Conservation (phyloP, 1,139 yeast genomes). For the Barnettozyma hawaiiensis region DNA sequence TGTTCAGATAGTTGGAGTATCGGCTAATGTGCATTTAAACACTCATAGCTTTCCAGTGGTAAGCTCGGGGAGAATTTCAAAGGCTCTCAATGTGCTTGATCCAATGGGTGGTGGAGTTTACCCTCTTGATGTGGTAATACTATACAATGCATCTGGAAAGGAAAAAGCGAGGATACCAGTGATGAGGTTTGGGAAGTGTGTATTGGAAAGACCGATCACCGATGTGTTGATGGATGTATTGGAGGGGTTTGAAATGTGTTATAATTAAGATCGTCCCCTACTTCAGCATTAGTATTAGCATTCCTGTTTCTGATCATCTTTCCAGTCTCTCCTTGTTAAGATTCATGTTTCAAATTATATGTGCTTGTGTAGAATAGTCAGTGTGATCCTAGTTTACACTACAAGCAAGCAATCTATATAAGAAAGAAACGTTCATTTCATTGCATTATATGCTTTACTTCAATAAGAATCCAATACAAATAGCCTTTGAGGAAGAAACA, state of each 20-base stretch:
- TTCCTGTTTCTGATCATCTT: no score
- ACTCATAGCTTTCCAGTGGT: slow-evolving; percentile 19
- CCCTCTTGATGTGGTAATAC: slow-evolving; percentile 37
- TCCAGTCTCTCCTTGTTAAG: no score
- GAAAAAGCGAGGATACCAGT: slow-evolving; percentile 20
- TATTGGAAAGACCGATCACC: slow-evolving; percentile 23
- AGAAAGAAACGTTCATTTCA: no score
- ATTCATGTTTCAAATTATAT: no score
- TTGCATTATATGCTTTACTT: no score
- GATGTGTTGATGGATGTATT: slow-evolving; percentile 27
- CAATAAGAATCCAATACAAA: no score
- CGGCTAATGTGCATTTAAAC: slow-evolving; percentile 15
- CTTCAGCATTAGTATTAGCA: no score
- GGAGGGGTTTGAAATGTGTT: slow-evolving; percentile 11
- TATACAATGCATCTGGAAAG: slow-evolving; percentile 28
- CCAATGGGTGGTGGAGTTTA: slow-evolving; percentile 45
- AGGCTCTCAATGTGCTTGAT: slow-evolving; percentile 32
- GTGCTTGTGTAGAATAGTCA: no score
- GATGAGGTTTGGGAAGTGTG: slow-evolving; percentile 15
- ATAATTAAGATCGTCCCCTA: not conserved
- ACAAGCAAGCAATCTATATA: no score
- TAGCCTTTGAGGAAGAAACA: no score
- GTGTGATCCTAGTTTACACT: no score
- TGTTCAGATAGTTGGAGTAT: slow-evolving; percentile 19
- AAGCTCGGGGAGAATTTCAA: slow-evolving; percentile 20